phyloP scores from a whole-genome alignment of 202 grass and related monocot genomes.

The Zoysia matrella region DNA sequence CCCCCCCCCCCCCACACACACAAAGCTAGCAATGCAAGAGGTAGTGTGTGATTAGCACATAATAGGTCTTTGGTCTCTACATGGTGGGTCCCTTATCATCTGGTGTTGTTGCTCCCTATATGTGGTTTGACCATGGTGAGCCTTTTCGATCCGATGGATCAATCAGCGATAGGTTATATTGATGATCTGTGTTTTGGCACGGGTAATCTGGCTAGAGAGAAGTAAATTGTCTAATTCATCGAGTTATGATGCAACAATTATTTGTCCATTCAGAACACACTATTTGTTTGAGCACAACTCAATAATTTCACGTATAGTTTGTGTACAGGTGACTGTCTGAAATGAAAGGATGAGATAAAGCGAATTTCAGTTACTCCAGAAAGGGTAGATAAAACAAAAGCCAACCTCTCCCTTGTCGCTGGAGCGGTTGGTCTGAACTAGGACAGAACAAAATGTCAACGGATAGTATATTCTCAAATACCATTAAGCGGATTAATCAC shows the following conservation, averaged over 20 bases:
- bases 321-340: not conserved
- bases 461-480: not conserved
- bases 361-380: no score
- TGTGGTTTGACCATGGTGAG: no score
- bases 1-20: no score
- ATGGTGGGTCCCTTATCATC: conserved; percentile 33
- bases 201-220: not conserved
- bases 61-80: conserved; percentile 44
- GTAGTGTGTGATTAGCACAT: conserved; percentile 24
- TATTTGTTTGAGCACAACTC: not conserved
- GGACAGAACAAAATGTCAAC: conserved; percentile 9
- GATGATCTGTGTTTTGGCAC: not conserved
- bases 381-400: not conserved
- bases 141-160: not conserved
- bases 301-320: not conserved
- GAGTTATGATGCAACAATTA: not conserved
- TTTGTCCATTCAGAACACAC: not conserved
- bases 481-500: no score
- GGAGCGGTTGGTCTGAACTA: conserved; percentile 29
- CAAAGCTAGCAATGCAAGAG: not conserved
- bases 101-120: not conserved
- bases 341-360: not conserved
- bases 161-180: not conserved
- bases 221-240: not conserved
- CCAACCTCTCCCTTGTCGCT: conserved; percentile 7